Evolutionary conservation across 1,284 basidiomycete species (phyloP).

Genomic region (Cryptococcus hybrid): DNA sequence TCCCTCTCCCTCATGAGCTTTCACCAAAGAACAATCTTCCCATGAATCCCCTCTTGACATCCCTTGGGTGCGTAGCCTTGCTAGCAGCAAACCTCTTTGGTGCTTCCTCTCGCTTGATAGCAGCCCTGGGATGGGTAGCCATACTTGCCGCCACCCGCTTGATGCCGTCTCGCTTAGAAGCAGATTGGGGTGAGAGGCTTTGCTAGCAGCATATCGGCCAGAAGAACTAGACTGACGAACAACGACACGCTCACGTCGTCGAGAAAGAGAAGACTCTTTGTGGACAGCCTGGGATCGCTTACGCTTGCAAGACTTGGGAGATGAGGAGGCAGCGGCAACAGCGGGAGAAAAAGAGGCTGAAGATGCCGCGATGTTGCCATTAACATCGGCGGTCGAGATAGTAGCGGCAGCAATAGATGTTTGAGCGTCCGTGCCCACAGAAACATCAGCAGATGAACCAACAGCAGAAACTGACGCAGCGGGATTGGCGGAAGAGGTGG

Average conservation of each 20-base stretch:
- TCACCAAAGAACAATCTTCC: not conserved
- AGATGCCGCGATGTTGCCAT: not conserved
- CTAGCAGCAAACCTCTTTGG: conserved; percentile 7
- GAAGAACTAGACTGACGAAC: conserved; percentile 1
- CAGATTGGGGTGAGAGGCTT: not conserved
- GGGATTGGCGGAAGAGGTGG: not conserved
- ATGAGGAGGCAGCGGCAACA: not conserved
- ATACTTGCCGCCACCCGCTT: conserved; percentile 12
- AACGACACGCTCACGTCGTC: not conserved
- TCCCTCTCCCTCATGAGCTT: not conserved
- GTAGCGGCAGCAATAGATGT: not conserved
- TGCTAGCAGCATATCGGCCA: not conserved
- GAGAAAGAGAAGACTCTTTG: not conserved
- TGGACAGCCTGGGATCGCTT: not conserved
- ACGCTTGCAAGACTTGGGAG: not conserved
- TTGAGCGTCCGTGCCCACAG: not conserved
- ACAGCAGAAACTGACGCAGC: not conserved
- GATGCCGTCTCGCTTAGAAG: conserved; percentile 3
- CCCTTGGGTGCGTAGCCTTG: conserved; percentile 8
- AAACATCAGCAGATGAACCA: not conserved
- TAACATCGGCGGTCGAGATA: not conserved
- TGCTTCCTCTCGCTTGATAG: not conserved
- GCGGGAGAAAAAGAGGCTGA: conserved; percentile 3
- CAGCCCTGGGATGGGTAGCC: conserved; percentile 7
- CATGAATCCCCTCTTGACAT: not conserved